Percentiles rank a stretch among this genome's conserved stretches.
These are phyloP conservation scores for Diaporthe capsici DNA, from an alignment of 2,329 filamentous ascomycete species.

Conservation along the genomic window DNA sequence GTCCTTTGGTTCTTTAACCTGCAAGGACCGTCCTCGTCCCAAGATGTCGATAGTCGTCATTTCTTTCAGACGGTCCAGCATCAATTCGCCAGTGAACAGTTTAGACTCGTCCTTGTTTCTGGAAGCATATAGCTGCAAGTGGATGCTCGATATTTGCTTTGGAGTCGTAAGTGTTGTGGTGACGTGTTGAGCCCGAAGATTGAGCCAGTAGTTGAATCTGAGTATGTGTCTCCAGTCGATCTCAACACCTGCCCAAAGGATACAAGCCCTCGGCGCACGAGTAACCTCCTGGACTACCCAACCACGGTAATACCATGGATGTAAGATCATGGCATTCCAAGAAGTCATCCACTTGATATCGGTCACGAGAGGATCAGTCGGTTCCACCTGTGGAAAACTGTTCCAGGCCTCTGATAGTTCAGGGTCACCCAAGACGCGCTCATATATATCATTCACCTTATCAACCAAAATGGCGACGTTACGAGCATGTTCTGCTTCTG, in stretches of 20 bases:
- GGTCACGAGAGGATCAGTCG: neutral
- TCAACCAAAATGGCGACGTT: neutral
- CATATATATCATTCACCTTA: neutral
- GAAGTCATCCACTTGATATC: neutral
- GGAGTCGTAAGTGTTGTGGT: neutral
- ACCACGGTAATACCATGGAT: neutral
- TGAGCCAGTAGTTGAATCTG: neutral
- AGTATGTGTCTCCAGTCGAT: neutral
- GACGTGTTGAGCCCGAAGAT: neutral
- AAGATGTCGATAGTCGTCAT: neutral
- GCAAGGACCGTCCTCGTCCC: neutral
- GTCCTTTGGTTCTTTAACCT: slow-evolving; percentile 25
- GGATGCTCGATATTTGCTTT: neutral
- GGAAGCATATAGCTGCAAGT: neutral
- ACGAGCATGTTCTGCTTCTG: neutral
- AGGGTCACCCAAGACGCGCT: neutral
- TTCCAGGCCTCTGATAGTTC: neutral
- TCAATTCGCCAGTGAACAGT: neutral
- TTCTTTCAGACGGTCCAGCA: neutral
- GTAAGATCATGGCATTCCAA: neutral
- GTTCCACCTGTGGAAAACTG: neutral
- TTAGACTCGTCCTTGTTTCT: neutral
- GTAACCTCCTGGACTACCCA: neutral
- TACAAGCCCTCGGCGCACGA: neutral
- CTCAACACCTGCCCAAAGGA: neutral